Evolutionary conservation across 2,329 filamentous ascomycete genomes (phyloP), one percentile per base, ranked within the genome.

Genomic region (Phaeoacremonium minimum): DNA sequence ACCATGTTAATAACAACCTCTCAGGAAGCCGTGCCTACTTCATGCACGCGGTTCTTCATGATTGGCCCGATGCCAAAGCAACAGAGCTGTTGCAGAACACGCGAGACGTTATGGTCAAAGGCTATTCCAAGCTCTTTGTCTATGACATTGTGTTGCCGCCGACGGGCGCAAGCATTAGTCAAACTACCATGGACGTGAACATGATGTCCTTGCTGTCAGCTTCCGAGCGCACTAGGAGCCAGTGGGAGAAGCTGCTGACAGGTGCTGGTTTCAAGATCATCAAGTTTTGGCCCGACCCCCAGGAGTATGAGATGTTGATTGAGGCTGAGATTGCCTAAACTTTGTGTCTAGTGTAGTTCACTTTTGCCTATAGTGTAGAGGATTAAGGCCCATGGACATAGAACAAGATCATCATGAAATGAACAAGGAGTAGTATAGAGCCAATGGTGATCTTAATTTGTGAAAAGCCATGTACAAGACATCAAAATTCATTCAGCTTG

Each of bases 41-140:
- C 41, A 50, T 67, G 50, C 61, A 66, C 37, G 57, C 55, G 4
- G 50, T 67, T 5, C 49, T 68, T 2, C 63, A 70, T 32, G 61
- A 69, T 41, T 68, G 60, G 58, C 51, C 57, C 1, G 58, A 66
- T n/a, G 49, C 53, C 5, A 49, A 55, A 9, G 56, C 52, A 16
- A 42, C 47, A 11, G 30, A 50, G 9, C 54, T 67, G 7, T 46
- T 67, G 1, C 15, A 17, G 0, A 47, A 56, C 8, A 33, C 61
- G 43, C 56, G 50, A 14, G 38, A 42, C 5, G 62, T 59, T 0
- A 66, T 68, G 61, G 46, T 46, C 16, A 53, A 50, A n/a, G 57
- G 57, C 1, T 63, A 59, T 33, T 61, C 56, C 9, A 63, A 57
- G 41, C 44, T 64, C 1, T 38, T 67, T 1, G 50, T 64, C 19